Percentiles rank a stretch among this genome's conserved stretches.
Conservation (phyloP, 2,329 filamentous ascomycete genomes). For the Paraphoma chrysanthemicola region DNA sequence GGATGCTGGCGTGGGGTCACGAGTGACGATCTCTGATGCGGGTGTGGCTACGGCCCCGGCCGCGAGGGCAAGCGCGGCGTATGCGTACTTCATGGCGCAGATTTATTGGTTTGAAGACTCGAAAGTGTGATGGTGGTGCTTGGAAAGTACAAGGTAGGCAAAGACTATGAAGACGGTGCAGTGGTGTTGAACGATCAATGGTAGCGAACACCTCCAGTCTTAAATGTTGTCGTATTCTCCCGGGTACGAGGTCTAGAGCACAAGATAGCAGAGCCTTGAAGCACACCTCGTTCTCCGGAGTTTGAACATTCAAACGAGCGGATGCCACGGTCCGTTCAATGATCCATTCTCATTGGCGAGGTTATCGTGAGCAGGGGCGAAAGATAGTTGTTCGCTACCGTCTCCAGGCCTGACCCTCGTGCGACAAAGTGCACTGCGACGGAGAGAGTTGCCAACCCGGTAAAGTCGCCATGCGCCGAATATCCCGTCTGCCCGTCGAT, state of each 20-base stretch:
- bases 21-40: conserved; percentile 11
- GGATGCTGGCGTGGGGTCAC: conserved; percentile 24
- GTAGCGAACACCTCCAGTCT: conserved; percentile 25
- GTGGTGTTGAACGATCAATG: conserved; percentile 13
- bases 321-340: conserved; percentile 24
- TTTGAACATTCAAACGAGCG: conserved; percentile 15
- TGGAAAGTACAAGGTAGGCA: not conserved
- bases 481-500: conserved; percentile 24
- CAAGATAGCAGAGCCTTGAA: conserved; percentile 13
- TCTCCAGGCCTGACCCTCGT: conserved; percentile 15
- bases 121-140: not conserved
- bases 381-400: conserved; percentile 29
- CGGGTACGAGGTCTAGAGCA: conserved; percentile 31
- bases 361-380: conserved; percentile 7
- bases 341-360: conserved; percentile 18
- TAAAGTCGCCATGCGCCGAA: conserved; percentile 24
- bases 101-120: not conserved
- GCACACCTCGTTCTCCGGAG: conserved; percentile 10
- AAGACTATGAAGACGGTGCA: not conserved
- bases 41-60: conserved; percentile 28
- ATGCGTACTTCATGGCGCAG: conserved; percentile 33
- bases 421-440: conserved; percentile 10
- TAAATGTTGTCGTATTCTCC: conserved; percentile 34
- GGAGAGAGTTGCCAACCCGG: conserved; percentile 20
- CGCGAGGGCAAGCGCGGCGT: conserved; percentile 32